phyloP scores from a whole-genome alignment of 805 yeast genomes.

The Kluyveromyces siamensis region DNA sequence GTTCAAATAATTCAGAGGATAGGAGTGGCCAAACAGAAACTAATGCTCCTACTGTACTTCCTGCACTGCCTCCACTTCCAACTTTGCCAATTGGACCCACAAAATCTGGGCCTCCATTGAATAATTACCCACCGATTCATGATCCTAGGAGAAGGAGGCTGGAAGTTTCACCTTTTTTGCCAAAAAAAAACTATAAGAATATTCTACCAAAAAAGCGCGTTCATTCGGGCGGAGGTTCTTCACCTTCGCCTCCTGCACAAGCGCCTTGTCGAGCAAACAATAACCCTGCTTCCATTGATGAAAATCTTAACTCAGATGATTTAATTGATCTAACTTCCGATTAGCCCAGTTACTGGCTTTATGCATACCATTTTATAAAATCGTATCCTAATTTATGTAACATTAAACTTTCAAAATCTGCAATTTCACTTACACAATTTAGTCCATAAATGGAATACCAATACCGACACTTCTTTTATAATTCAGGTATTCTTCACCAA shows the following conservation, averaged over 20 bases:
- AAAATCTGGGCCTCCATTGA: neutral
- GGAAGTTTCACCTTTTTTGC: slow-evolving; percentile 26
- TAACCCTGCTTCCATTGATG: neutral
- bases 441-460: slow-evolving; percentile 55
- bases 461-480: slow-evolving; percentile 45
- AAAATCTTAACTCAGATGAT: slow-evolving; percentile 5
- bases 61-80: slow-evolving; percentile 8
- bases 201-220: slow-evolving; percentile 23
- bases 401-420: neutral
- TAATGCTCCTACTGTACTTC: neutral
- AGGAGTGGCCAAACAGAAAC: too few species aligned
- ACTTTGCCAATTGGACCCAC: slow-evolving; percentile 2
- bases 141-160: slow-evolving; percentile 12
- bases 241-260: neutral
- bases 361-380: neutral
- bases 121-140: slow-evolving; percentile 11
- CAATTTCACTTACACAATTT: neutral
- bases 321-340: slow-evolving; percentile 23
- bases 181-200: slow-evolving; percentile 21
- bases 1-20: neutral
- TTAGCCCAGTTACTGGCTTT: neutral
- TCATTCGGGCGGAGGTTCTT: slow-evolving; percentile 1
- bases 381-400: neutral
- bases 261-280: neutral
- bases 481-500: slow-evolving; percentile 52